Evolutionary conservation across 306 rosid genomes (phyloP).

Genomic region (Lithocarpus polystachyus): DNA sequence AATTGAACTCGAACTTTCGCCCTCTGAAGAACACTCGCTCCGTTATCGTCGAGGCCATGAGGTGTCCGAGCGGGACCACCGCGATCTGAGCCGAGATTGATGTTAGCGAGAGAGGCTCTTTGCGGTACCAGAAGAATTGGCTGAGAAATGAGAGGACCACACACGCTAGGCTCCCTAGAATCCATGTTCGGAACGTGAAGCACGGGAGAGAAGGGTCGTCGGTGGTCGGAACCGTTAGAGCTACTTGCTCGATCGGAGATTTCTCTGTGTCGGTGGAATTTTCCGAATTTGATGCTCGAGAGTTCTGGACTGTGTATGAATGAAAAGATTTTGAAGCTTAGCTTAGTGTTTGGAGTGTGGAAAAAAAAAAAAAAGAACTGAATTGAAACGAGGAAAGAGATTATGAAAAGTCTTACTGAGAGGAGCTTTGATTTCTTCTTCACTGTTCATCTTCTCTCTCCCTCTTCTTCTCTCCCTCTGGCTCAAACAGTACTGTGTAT

Average conservation of each 20-base stretch:
- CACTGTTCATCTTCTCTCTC: constrained; percentile 18
- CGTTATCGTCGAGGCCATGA: constrained; percentile 72
- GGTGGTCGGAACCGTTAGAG: constrained; percentile 64
- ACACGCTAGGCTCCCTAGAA: constrained; percentile 73
- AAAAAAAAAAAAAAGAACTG: constrained; percentile 3
- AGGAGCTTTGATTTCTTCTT: constrained; percentile 40
- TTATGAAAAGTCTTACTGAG: constrained; percentile 34
- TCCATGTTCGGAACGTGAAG: constrained; percentile 86
- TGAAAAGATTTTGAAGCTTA: not conserved
- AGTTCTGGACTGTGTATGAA: constrained; percentile 28
- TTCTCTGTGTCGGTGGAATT: constrained; percentile 26
- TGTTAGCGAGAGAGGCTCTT: constrained; percentile 72
- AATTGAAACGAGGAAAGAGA: too few relatives aligned
- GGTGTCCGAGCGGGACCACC: constrained; percentile 78
- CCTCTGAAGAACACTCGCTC: constrained; percentile 55
- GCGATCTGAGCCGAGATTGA: constrained; percentile 94
- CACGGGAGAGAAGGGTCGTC: constrained; percentile 65
- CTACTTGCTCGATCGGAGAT: constrained; percentile 76
- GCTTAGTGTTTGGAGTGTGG: constrained; percentile 10
- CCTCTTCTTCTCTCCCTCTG: not conserved
- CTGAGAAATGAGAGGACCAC: constrained; percentile 70
- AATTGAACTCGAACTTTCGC: constrained; percentile 54
- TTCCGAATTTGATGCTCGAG: constrained; percentile 13
- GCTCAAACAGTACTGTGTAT: not conserved
- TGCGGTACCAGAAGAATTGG: constrained; percentile 91